phyloP scores from a whole-genome alignment of 2,329 filamentous ascomycete genomes.

The Colletotrichum theobromicola region DNA sequence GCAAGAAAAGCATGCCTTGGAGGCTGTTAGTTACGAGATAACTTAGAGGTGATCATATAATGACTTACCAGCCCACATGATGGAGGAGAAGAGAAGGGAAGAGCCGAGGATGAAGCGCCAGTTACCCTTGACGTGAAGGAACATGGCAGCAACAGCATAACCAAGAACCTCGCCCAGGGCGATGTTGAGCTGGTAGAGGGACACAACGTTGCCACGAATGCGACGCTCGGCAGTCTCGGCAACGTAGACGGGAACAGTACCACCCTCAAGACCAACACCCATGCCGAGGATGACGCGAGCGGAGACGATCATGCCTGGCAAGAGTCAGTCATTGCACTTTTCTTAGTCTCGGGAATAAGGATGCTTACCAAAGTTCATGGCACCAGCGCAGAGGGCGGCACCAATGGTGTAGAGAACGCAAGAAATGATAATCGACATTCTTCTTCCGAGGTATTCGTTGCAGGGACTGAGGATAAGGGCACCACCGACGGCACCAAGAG shows the following conservation, averaged over 20 bases:
- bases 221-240: constrained; percentile 73
- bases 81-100: constrained; percentile 66
- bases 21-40: fast-evolving
- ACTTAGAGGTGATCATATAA: background rate
- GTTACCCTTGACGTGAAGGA: constrained; percentile 70
- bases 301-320: constrained; percentile 65
- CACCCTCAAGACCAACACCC: constrained; percentile 75
- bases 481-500: constrained; percentile 73
- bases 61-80: constrained; percentile 44
- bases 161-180: constrained; percentile 76
- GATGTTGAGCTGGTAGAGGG: constrained; percentile 78
- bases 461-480: constrained; percentile 69
- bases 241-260: constrained; percentile 77
- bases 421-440: constrained; percentile 72
- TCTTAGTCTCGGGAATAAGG: fast-evolving
- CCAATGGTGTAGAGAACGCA: constrained; percentile 74
- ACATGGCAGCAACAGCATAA: constrained; percentile 76
- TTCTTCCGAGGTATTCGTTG: constrained; percentile 72
- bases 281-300: constrained; percentile 72
- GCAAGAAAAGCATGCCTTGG: constrained; percentile 68
- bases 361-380: constrained; percentile 64
- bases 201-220: constrained; percentile 75
- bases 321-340: constrained; percentile 22
- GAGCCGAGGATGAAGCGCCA: constrained; percentile 79
- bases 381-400: constrained; percentile 70